Evolutionary conservation across 106 monocot species (phyloP).

Genomic region (Acanthochlamys bracteata): DNA sequence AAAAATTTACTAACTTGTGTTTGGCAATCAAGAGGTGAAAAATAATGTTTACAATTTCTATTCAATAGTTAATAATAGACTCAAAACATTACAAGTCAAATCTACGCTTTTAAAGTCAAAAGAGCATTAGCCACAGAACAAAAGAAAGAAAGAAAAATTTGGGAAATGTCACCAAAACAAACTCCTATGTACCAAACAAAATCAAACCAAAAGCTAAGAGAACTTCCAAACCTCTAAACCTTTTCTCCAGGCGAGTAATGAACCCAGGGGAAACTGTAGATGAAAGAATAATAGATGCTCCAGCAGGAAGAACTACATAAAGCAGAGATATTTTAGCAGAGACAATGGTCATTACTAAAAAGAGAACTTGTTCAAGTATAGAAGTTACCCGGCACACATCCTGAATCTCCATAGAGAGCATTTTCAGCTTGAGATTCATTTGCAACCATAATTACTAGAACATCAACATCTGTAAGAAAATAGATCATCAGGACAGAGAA

Average conservation of each 20-base stretch:
- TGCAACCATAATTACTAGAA: slow-evolving; percentile 93
- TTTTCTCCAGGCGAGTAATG: slow-evolving; percentile 52
- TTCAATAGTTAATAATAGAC: too few relatives aligned
- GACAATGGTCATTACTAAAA: too few relatives aligned
- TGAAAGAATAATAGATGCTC: slow-evolving; percentile 79
- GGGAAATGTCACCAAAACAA: too few relatives aligned
- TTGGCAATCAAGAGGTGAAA: too few relatives aligned
- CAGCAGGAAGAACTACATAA: slow-evolving; percentile 57
- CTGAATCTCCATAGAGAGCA: slow-evolving; percentile 68
- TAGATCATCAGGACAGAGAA: neutral
- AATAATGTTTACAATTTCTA: too few relatives aligned
- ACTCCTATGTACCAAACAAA: too few relatives aligned
- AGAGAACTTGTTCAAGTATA: neutral
- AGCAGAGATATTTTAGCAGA: slow-evolving; percentile 3
- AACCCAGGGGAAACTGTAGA: slow-evolving; percentile 93
- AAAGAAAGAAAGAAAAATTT: too few relatives aligned
- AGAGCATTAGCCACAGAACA: too few relatives aligned
- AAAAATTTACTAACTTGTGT: too few relatives aligned
- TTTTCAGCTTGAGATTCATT: slow-evolving; percentile 88
- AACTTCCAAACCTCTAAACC: slow-evolving; percentile 46
- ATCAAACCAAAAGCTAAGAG: neutral
- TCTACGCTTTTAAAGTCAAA: too few relatives aligned
- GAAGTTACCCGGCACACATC: slow-evolving; percentile 59
- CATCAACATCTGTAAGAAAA: slow-evolving; percentile 55
- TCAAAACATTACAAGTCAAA: too few relatives aligned